phyloP scores from a whole-genome alignment of 768 basidiomycete genomes.

The Tubosaeta sp. region DNA sequence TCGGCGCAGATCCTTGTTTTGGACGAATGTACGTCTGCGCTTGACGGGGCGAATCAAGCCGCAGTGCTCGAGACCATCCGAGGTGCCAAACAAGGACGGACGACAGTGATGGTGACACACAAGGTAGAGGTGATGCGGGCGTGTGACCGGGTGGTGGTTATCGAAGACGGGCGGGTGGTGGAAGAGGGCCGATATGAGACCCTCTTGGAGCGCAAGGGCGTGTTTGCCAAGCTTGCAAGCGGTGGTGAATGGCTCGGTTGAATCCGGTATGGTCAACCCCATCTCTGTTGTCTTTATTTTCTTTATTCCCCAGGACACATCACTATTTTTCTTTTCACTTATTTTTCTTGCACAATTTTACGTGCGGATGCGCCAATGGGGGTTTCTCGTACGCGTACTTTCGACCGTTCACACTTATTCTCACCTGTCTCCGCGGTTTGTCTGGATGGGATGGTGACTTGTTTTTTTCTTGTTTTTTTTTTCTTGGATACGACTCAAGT shows the following conservation, averaged over 20 bases:
- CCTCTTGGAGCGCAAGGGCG: constrained; percentile 60
- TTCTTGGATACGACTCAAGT: background rate
- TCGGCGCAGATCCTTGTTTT: constrained; percentile 72
- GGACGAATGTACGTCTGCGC: constrained; percentile 93
- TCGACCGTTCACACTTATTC: background rate
- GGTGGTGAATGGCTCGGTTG: constrained; percentile 64
- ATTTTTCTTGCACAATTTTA: background rate
- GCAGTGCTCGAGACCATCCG: constrained; percentile 77
- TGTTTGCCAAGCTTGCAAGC: constrained; percentile 73
- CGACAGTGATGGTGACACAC: constrained; percentile 92
- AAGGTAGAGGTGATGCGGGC: constrained; percentile 85
- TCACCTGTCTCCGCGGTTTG: background rate
- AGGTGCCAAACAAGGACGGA: constrained; percentile 60
- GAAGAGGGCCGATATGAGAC: constrained; percentile 77
- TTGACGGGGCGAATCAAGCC: constrained; percentile 81
- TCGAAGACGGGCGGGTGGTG: constrained; percentile 70
- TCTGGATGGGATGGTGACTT: background rate
- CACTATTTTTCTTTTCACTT: background rate
- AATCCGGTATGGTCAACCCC: background rate
- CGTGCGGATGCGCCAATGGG: background rate
- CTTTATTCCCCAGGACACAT: background rate
- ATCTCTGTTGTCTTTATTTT: background rate
- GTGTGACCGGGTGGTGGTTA: constrained; percentile 85
- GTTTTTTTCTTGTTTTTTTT: background rate
- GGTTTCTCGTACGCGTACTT: background rate